Evolutionary conservation across 169 alveolate species (phyloP).

Genomic region (Plasmodium chabaudi): DNA sequence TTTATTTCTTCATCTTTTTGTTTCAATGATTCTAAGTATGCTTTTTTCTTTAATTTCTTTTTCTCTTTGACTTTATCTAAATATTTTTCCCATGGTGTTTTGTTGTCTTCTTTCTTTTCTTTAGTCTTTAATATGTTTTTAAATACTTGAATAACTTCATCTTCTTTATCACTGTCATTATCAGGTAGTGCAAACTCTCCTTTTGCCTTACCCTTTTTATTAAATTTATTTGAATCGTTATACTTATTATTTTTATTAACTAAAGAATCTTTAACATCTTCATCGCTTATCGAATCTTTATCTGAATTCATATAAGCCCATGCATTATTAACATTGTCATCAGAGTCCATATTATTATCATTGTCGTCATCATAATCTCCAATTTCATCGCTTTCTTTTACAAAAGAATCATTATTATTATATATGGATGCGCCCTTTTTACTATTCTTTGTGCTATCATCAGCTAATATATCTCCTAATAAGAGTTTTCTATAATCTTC

Average conservation of each 20-base stretch:
- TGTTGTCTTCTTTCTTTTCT: constrained; percentile 57
- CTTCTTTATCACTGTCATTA: constrained; percentile 53
- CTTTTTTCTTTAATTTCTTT: constrained; percentile 70
- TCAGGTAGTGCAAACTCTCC: background rate
- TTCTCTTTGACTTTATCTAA: constrained; percentile 53
- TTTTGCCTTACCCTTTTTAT: constrained; percentile 16
- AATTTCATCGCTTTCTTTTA: background rate
- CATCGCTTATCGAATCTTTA: background rate
- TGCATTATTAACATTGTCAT: background rate
- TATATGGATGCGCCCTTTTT: background rate
- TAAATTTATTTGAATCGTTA: constrained; percentile 7
- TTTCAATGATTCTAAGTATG: constrained; percentile 47
- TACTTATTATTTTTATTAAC: constrained; percentile 5
- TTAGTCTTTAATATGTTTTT: constrained; percentile 53
- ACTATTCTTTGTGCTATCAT: background rate
- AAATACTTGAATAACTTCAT: constrained; percentile 57
- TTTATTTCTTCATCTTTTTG: constrained; percentile 75
- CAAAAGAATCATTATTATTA: background rate
- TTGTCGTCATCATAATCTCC: background rate
- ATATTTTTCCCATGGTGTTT: constrained; percentile 65
- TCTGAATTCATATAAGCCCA: background rate
- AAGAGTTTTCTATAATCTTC: constrained; percentile 74
- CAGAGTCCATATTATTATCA: background rate
- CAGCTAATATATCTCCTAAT: constrained; percentile 73
- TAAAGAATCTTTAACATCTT: background rate